phyloP scores from a whole-genome alignment of 228 moss, liverwort and hornwort genomes.

The Sphagnum magellanicum region DNA sequence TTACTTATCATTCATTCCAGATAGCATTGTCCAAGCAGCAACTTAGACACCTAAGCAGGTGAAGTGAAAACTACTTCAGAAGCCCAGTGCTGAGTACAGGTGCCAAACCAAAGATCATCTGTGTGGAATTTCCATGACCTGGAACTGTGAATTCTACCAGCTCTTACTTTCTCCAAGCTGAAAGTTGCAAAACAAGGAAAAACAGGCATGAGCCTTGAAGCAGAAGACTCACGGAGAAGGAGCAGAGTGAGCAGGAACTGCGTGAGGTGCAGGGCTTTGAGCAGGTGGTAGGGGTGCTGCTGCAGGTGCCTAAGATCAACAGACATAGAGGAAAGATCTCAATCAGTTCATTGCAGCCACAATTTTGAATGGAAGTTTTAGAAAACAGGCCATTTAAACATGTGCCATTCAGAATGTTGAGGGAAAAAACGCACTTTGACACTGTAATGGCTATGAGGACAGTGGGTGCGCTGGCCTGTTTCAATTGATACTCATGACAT shows the following conservation, averaged over 20 bases:
- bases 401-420: no score
- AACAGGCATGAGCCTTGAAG: neutral
- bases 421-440: no score
- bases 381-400: no score
- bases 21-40: no score
- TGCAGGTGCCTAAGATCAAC: constrained; percentile 18
- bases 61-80: no score
- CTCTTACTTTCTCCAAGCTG: neutral
- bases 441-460: no score
- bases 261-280: constrained; percentile 20
- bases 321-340: no score
- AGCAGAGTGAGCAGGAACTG: constrained; percentile 7
- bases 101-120: neutral
- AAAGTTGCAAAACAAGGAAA: neutral
- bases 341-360: no score
- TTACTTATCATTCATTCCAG: neutral
- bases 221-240: constrained; percentile 26
- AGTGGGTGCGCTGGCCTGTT: no score
- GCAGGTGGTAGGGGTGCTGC: constrained; percentile 9
- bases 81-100: neutral
- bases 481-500: no score
- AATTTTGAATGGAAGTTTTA: no score
- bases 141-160: neutral
- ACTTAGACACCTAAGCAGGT: no score
- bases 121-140: neutral